phyloP scores from a whole-genome alignment of 164 flowering plant genomes.

The Litsea cubeba region DNA sequence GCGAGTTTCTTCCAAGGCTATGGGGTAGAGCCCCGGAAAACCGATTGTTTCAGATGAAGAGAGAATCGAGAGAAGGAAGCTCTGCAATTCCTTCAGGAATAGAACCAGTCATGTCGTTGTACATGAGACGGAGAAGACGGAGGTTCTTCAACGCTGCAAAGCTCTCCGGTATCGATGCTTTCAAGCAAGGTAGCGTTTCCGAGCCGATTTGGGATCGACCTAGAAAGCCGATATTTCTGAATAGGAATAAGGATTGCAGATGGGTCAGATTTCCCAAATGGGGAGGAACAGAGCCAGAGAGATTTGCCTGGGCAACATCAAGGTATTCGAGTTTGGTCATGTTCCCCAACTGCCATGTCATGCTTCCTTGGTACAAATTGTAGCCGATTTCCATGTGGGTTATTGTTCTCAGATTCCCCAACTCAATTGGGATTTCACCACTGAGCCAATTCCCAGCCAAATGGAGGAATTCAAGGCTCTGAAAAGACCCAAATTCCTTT shows the following conservation, averaged over 20 bases:
- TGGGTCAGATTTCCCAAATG: constrained; percentile 60
- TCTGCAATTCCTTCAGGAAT: constrained; percentile 68
- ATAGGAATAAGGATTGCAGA: constrained; percentile 72
- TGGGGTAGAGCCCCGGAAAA: constrained; percentile 76
- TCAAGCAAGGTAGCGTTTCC: constrained; percentile 38
- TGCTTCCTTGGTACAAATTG: constrained; percentile 57
- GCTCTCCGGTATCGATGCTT: constrained; percentile 66
- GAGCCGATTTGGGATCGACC: constrained; percentile 57
- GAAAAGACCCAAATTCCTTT: constrained; percentile 60
- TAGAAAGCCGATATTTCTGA: constrained; percentile 65
- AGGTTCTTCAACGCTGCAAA: constrained; percentile 67
- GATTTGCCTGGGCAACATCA: constrained; percentile 81
- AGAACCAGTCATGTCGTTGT: constrained; percentile 63
- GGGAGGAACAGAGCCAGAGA: constrained; percentile 72
- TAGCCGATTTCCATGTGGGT: constrained; percentile 95
- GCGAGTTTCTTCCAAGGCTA: constrained; percentile 60
- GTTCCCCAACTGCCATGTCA: constrained; percentile 80
- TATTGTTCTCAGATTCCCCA: constrained; percentile 60
- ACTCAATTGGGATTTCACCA: constrained; percentile 58
- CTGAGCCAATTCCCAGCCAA: constrained; percentile 75
- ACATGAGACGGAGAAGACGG: constrained; percentile 71
- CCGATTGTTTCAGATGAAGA: constrained; percentile 79
- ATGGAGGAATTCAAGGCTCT: constrained; percentile 69
- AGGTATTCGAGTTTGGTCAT: constrained; percentile 78
- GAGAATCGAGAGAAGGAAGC: constrained; percentile 72